Percentiles rank a stretch among this genome's conserved stretches.
Evolutionary conservation across 345 rosid genomes (phyloP).

Genomic region (Aurinia saxatilis): DNA sequence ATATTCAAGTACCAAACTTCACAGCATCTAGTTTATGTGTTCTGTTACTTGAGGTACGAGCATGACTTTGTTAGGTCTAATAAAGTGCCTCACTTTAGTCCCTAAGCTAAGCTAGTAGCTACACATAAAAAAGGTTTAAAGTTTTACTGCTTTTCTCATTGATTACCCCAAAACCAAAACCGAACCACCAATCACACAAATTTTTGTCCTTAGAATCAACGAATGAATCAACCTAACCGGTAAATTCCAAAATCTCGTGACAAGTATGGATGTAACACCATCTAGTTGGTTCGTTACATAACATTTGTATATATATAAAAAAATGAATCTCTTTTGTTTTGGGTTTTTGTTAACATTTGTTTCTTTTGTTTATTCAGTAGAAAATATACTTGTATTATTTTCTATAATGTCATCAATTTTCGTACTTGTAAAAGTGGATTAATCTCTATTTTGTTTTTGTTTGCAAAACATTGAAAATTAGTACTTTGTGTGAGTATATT

Average conservation of each 20-base stretch:
- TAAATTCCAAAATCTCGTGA: background rate
- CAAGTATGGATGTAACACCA: too few species aligned
- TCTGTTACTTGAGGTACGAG: constrained; percentile 64
- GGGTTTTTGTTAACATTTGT: too few species aligned
- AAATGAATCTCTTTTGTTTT: too few species aligned
- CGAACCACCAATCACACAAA: background rate
- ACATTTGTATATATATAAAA: too few species aligned
- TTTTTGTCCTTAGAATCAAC: background rate
- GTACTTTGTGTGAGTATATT: too few species aligned
- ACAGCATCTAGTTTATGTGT: constrained; percentile 84
- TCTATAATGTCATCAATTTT: too few species aligned
- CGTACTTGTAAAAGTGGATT: too few species aligned
- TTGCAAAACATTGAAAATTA: background rate
- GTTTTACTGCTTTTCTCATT: constrained; percentile 10
- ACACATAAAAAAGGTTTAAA: background rate
- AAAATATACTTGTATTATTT: too few species aligned
- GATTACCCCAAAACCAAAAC: constrained; percentile 2
- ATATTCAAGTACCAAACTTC: constrained; percentile 63
- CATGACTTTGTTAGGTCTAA: constrained; percentile 5
- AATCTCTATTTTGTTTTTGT: too few species aligned
- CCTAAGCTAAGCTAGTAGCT: background rate
- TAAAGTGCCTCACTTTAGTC: constrained; percentile 20
- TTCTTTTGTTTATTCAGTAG: too few species aligned
- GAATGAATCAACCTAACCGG: background rate
- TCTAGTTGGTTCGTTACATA: too few species aligned